Base-by-base conservation (phyloP, 257 asterid genomes). In the Orobanche coerulescens region DNA sequence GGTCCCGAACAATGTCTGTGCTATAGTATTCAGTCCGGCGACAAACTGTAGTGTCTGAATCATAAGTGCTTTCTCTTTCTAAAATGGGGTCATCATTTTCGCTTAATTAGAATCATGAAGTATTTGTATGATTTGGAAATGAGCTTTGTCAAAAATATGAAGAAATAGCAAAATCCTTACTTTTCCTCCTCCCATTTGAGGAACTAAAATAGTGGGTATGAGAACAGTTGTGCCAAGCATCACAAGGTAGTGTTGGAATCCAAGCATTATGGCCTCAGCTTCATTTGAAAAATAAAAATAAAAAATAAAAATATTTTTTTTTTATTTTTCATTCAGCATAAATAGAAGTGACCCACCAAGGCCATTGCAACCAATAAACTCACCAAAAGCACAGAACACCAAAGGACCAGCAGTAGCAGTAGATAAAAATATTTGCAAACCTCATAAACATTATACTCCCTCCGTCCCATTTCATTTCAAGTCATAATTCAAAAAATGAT, bases 201-300 rank as follows among this genome's bases (percentile, higher is more conserved):
- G 90, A 62, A 76, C 87, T 42, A 88, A 75, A 57, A 72, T 16
- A 54, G 96, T 50, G 30, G 96, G 98, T 16, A 92, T 92, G 56
- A 89, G 90, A 37, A 92, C 98, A 26, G 95, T 92, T 46, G 96
- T 81, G 24, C 98, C 98, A 51, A 92, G 95, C 98, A 92, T 88
- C 77, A 92, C 98, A 70, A 88, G 80, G 71, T 81, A 92, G 89
- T 92, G 96, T 49, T 92, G 98, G 71, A 92, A 92, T 6, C 95
- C 98, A 62, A 92, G 95, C 67, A 92, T 70, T 62, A 92, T 78
- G 44, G 98, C 98, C 86, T 92, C 98, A 64, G 98, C 98, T 88
- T 78, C 86, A 77, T 66, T 59, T 14, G 67, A 10, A 43, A 14
- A 43, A 34, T 20, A 9, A 14, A 43, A 24, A 1, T 51, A 23